phyloP scores from a whole-genome alignment of 169 alveolate species.

The Plasmodium inui region DNA sequence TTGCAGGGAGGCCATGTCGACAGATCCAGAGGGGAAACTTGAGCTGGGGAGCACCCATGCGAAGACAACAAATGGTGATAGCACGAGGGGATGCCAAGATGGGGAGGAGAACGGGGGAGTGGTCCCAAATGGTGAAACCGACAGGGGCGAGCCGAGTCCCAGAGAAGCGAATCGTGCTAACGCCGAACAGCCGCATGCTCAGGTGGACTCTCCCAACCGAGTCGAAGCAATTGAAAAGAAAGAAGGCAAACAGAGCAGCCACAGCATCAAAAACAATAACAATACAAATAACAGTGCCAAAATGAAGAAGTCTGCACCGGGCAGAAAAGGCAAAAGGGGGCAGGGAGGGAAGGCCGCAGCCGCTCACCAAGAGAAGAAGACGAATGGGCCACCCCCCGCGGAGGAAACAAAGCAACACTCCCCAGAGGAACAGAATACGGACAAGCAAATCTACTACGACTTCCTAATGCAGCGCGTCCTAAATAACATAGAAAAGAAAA shows the following conservation, averaged over 20 bases:
- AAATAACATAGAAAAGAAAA: background rate
- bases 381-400: background rate
- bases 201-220: background rate
- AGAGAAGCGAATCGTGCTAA: background rate
- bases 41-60: background rate
- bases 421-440: background rate
- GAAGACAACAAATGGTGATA: background rate
- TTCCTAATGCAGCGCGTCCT: conserved; percentile 11
- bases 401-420: background rate
- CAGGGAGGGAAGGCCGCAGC: background rate
- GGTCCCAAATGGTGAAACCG: background rate
- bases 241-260: background rate
- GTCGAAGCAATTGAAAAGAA: background rate
- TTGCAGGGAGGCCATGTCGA: background rate
- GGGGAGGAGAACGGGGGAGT: background rate
- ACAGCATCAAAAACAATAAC: background rate
- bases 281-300: background rate
- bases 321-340: background rate
- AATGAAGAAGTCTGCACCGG: background rate
- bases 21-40: background rate
- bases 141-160: background rate
- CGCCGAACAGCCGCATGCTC: background rate
- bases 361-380: background rate
- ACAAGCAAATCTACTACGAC: conserved; percentile 26
- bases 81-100: background rate